Evolutionary conservation across 2,329 filamentous ascomycete species (phyloP).

Genomic region (Neofusicoccum cordaticola): DNA sequence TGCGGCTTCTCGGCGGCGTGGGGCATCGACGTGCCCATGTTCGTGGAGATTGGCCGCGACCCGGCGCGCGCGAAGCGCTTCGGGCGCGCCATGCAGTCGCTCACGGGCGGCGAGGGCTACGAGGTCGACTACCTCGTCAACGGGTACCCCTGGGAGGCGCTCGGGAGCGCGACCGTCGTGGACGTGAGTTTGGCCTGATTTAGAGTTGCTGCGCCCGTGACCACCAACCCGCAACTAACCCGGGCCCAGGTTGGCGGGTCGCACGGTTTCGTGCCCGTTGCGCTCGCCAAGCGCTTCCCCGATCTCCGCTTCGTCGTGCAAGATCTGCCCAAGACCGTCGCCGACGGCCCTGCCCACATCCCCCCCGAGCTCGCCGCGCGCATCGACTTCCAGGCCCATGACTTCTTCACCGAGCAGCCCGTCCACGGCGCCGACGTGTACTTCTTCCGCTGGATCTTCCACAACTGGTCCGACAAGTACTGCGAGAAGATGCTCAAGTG

Average conservation of each 20-base stretch:
- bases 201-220: neutral
- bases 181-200: slow-evolving; percentile 16
- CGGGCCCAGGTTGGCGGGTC: slow-evolving; percentile 20
- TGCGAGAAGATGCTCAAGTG: slow-evolving; percentile 30
- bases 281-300: slow-evolving; percentile 16
- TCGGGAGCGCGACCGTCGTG: slow-evolving; percentile 19
- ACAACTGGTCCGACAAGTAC: slow-evolving; percentile 41
- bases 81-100: slow-evolving; percentile 18
- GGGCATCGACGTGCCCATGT: slow-evolving; percentile 20
- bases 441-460: slow-evolving; percentile 38
- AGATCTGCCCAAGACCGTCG: slow-evolving; percentile 22
- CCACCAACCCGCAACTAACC: neutral
- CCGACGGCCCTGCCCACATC: slow-evolving; percentile 17
- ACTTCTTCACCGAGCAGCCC: slow-evolving; percentile 31
- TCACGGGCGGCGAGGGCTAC: slow-evolving; percentile 20
- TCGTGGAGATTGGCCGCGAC: slow-evolving; percentile 19
- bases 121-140: slow-evolving; percentile 19
- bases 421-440: slow-evolving; percentile 34
- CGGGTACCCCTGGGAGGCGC: slow-evolving; percentile 19
- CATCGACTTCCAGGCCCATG: slow-evolving; percentile 23
- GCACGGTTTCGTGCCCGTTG: slow-evolving; percentile 19
- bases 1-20: slow-evolving; percentile 15
- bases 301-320: slow-evolving; percentile 21
- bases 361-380: slow-evolving; percentile 20
- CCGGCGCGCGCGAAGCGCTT: slow-evolving; percentile 19